Evolutionary conservation across 1,139 yeast species (phyloP).

Genomic region (Geotrichum fermentans): DNA sequence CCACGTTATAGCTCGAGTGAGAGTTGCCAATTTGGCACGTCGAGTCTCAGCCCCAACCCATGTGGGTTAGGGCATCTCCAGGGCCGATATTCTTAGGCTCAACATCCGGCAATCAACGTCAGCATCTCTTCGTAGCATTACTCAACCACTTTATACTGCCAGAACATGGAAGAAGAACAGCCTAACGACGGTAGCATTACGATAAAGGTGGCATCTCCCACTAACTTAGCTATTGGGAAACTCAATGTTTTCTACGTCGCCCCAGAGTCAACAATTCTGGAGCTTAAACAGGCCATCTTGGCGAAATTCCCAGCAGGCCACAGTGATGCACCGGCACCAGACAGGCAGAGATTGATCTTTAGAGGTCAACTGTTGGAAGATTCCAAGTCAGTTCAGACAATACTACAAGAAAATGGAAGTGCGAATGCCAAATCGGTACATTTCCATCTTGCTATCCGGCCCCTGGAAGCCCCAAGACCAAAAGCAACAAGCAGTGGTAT

Average conservation of each 20-base stretch:
- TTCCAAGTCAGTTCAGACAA: constrained; percentile 3
- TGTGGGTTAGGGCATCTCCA: no score
- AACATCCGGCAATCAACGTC: no score
- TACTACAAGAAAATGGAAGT: constrained; percentile 10
- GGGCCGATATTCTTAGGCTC: no score
- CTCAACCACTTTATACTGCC: no score
- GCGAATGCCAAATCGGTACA: constrained; percentile 12
- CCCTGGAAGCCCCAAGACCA: constrained; percentile 2
- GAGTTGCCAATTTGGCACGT: no score
- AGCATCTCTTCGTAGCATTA: no score
- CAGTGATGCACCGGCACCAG: constrained; percentile 12
- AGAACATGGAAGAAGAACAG: not conserved
- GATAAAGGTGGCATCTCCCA: constrained; percentile 18
- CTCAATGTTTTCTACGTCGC: constrained; percentile 3
- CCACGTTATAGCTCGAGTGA: no score
- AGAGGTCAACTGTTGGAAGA: constrained; percentile 18
- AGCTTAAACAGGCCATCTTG: constrained; percentile 3
- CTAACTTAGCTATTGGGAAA: constrained; percentile 15
- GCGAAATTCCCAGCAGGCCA: constrained; percentile 9
- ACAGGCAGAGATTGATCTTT: constrained; percentile 19
- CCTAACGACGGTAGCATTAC: not conserved
- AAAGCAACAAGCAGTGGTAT: not conserved
- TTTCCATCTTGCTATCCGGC: constrained; percentile 18
- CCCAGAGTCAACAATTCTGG: constrained; percentile 6
- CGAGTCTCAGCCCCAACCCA: no score